These are phyloP conservation scores for Alternaria panax DNA, from an alignment of 2,329 filamentous ascomycete species.

Conservation along the genomic window DNA sequence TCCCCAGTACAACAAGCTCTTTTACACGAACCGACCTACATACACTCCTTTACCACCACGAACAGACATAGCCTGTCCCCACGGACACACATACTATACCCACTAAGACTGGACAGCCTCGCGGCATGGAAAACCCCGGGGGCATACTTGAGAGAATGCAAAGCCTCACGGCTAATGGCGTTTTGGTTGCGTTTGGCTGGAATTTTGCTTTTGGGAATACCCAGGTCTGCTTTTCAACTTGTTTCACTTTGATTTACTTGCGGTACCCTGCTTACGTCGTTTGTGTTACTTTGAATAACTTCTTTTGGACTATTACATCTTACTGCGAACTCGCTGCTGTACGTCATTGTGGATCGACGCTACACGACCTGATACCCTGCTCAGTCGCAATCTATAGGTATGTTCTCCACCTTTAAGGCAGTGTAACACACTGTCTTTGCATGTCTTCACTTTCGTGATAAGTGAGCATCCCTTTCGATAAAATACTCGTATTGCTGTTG, in stretches of 20 bases:
- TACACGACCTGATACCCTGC: constrained; percentile 9
- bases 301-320: background rate
- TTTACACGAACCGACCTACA: constrained; percentile 3
- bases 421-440: background rate
- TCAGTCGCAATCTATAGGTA: background rate
- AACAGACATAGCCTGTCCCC: constrained; percentile 36
- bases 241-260: background rate
- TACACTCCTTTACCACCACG: constrained; percentile 18
- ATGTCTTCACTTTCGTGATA: background rate
- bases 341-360: constrained; percentile 12
- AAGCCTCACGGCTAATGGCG: constrained; percentile 42
- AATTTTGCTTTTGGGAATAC: constrained; percentile 12
- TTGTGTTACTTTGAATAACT: constrained; percentile 4
- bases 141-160: constrained; percentile 25
- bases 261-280: background rate
- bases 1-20: constrained; percentile 4
- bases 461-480: background rate
- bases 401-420: background rate
- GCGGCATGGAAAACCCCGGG: constrained; percentile 38
- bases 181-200: constrained; percentile 20
- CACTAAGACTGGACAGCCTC: constrained; percentile 44
- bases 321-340: constrained; percentile 3
- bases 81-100: constrained; percentile 32
- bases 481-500: background rate
- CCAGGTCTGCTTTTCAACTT: constrained; percentile 2